Percentiles rank a stretch among this genome's conserved stretches.
These are phyloP conservation scores for Sporisorium graminicola DNA, from an alignment of 1,284 basidiomycete species.

Conservation along the genomic window DNA sequence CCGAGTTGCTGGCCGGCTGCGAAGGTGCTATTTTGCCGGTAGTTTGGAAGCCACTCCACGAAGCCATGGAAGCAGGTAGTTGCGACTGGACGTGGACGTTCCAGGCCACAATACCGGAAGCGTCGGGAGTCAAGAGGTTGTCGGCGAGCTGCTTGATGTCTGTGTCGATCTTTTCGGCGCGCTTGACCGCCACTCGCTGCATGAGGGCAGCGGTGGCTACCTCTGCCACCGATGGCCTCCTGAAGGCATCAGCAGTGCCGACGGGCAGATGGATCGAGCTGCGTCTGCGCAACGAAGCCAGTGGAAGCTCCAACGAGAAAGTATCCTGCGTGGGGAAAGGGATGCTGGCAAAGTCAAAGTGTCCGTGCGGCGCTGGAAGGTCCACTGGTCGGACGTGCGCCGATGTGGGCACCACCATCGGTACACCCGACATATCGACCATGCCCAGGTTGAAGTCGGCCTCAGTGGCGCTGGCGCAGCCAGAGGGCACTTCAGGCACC, in stretches of 20 bases:
- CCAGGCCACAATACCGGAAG: conserved; percentile 38
- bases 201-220: conserved; percentile 40
- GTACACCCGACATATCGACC: conserved; percentile 27
- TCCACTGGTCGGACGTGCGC: conserved; percentile 51
- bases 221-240: conserved; percentile 44
- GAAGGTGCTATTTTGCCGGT: background rate
- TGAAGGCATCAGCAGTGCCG: conserved; percentile 28
- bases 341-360: conserved; percentile 52
- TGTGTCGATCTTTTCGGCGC: conserved; percentile 32
- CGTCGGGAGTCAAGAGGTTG: conserved; percentile 22
- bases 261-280: conserved; percentile 46
- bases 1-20: conserved; percentile 11
- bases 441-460: conserved; percentile 36
- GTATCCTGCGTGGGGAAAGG: conserved; percentile 44
- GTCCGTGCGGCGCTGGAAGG: conserved; percentile 48
- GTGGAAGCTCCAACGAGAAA: conserved; percentile 33
- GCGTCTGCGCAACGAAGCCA: conserved; percentile 32
- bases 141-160: conserved; percentile 34
- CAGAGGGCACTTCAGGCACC: conserved; percentile 12
- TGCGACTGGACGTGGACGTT: conserved; percentile 46
- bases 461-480: conserved; percentile 32
- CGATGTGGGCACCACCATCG: conserved; percentile 45
- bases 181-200: conserved; percentile 36
- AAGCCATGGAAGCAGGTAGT: conserved; percentile 22
- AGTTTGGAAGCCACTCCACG: conserved; percentile 31